Conservation (phyloP, 2,329 filamentous ascomycete genomes). For the Knufia fluminis region DNA sequence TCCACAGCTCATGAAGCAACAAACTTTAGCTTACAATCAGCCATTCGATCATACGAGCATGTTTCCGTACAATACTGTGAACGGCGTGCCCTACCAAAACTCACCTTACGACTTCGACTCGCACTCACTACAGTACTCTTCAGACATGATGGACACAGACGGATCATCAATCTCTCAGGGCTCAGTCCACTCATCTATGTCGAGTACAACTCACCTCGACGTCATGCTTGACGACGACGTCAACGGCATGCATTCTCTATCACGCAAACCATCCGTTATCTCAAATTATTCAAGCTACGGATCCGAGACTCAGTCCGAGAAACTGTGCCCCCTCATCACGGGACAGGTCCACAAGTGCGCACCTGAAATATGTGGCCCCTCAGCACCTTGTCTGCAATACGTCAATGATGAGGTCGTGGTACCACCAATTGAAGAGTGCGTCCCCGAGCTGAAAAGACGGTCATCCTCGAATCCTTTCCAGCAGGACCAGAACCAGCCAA, state of each 20-base stretch:
- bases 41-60: conserved; percentile 4
- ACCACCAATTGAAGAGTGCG: conserved; percentile 23
- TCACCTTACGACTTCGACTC: conserved; percentile 8
- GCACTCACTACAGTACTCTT: not conserved
- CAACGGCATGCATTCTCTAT: conserved; percentile 2
- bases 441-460: conserved; percentile 14
- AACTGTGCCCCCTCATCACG: conserved; percentile 20
- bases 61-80: conserved; percentile 1
- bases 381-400: conserved; percentile 22
- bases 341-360: conserved; percentile 20
- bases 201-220: conserved; percentile 2
- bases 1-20: not conserved
- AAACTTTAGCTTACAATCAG: not conserved
- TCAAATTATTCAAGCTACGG: conserved; percentile 1
- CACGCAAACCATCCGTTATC: not conserved
- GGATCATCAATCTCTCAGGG: conserved; percentile 8
- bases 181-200: conserved; percentile 4
- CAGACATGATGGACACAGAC: conserved; percentile 2
- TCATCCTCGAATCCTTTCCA: not conserved
- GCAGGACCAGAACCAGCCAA: not conserved
- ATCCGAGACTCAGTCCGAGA: conserved; percentile 10
- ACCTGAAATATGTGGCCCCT: conserved; percentile 19
- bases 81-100: conserved; percentile 3
- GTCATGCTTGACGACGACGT: conserved; percentile 8
- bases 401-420: conserved; percentile 13